Conservation (phyloP, 352 stramenopile genomes). For the Globisporangium spinosum region DNA sequence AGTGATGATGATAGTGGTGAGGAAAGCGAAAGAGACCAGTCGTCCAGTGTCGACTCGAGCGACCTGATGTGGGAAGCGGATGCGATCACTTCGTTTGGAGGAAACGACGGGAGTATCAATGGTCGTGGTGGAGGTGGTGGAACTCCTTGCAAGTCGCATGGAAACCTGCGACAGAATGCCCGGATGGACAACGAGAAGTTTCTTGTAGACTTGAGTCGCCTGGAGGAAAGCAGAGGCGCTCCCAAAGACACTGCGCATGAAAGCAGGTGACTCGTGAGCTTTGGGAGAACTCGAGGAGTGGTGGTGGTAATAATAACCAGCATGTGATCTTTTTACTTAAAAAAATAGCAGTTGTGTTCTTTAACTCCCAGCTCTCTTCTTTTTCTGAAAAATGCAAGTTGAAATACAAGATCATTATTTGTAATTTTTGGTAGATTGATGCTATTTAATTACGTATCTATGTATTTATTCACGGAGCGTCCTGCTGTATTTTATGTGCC, state of each 20-base stretch:
- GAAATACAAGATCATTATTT: no score
- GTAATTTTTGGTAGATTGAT: no score
- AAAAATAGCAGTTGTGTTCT: no score
- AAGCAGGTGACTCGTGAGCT: background rate
- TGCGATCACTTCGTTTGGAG: constrained; percentile 22
- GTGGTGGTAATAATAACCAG: no score
- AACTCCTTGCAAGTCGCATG: background rate
- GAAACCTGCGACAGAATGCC: background rate
- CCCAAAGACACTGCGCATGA: background rate
- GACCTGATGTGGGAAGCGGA: constrained; percentile 36
- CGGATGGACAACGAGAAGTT: constrained; percentile 17
- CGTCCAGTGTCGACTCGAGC: constrained; percentile 29
- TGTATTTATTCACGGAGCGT: no score
- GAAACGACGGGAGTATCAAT: no score
- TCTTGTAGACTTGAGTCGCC: constrained; percentile 10
- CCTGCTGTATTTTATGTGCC: background rate
- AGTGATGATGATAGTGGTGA: background rate
- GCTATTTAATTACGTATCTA: no score
- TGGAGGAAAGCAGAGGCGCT: background rate
- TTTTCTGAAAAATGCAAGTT: no score
- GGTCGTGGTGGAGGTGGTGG: no score
- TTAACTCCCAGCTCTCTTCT: no score
- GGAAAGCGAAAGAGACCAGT: constrained; percentile 5
- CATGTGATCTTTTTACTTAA: no score
- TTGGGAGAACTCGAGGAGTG: no score